Base-by-base conservation (phyloP, 2,329 filamentous ascomycete genomes). In the Cladophialophora chaetospira region DNA sequence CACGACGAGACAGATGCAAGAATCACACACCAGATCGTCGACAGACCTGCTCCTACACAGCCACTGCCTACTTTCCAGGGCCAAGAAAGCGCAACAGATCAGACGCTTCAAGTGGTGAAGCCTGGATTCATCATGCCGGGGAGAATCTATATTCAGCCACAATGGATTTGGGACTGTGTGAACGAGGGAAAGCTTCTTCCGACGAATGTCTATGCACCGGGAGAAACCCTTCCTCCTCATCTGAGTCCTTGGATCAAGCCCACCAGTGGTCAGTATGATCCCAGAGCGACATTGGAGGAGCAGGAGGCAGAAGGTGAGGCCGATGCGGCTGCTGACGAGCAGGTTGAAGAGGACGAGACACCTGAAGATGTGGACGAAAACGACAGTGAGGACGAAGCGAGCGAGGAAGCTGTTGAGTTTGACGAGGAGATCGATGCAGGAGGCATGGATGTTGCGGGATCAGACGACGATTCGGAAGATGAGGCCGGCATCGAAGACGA, bases 121-220 rank as follows among this genome's bases (percentile, higher is more conserved):
- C 76, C 79, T 26, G 88, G 89, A 68, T 85, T 85, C 62, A 85
- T 91, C 60, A 88, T 97, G 60, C 91, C 93, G n/a, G 93, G 93
- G 31, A 83, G 94, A 64, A 91, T 86, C 62, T 99, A 99, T 67
- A 77, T 99, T 54, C 94, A 99, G 77, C 94, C 94, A 17, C 94
- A 99, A 72, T 99, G 95, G 93, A 86, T 99, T 3, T 99, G 94
- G 94, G 94, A 99, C 70, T 93, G 89, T 68, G 78, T 96, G 71
- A 99, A 99, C 71, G 89, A 94, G 43, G 90, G 91, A 61, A 91
- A 93, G 73, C 78, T 99, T 54, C 86, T 97, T 71, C 83, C 88
- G 63, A 85, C 92, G 28, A 91, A 97, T 69, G 75, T 92, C 31
- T 99, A 99, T 69, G 89, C 88, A 0, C 94, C 94, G 1, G 94